Percentiles rank a stretch among this genome's conserved stretches.
phyloP scores from a whole-genome alignment of 805 yeast genomes.

The Dipodascopsis uninucleata region DNA sequence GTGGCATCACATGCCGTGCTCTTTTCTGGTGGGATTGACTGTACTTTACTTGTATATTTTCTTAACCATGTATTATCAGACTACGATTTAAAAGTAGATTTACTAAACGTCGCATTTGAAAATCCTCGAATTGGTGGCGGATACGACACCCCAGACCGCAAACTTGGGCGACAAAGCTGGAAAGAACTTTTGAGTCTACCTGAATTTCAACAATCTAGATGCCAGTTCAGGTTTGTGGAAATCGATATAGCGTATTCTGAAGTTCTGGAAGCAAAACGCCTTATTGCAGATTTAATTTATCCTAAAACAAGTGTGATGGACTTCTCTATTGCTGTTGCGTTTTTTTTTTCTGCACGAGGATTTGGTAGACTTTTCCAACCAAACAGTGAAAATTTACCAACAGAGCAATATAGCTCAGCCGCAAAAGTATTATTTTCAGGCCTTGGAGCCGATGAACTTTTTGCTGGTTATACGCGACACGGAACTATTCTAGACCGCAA shows the following conservation, averaged over 20 bases:
- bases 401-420: slow-evolving; percentile 44
- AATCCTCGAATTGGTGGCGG: slow-evolving; percentile 63
- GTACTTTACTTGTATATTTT: slow-evolving; percentile 67
- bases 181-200: slow-evolving; percentile 38
- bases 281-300: slow-evolving; percentile 64
- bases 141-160: slow-evolving; percentile 79
- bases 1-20: slow-evolving; percentile 52
- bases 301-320: slow-evolving; percentile 95
- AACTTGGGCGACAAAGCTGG: slow-evolving; percentile 65
- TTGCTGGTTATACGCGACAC: slow-evolving; percentile 93
- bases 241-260: slow-evolving; percentile 69
- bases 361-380: slow-evolving; percentile 36
- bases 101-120: slow-evolving; percentile 89
- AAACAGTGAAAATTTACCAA: background rate
- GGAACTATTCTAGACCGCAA: slow-evolving; percentile 38
- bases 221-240: slow-evolving; percentile 39
- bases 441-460: slow-evolving; percentile 93
- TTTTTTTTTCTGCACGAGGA: slow-evolving; percentile 81
- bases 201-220: background rate
- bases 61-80: slow-evolving; percentile 30
- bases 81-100: slow-evolving; percentile 42
- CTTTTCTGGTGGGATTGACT: slow-evolving; percentile 94
- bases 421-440: slow-evolving; percentile 83
- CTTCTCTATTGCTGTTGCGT: slow-evolving; percentile 89
- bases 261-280: slow-evolving; percentile 49